Conservation (phyloP, 148 eudicot species). For the Camellia granthamiana region DNA sequence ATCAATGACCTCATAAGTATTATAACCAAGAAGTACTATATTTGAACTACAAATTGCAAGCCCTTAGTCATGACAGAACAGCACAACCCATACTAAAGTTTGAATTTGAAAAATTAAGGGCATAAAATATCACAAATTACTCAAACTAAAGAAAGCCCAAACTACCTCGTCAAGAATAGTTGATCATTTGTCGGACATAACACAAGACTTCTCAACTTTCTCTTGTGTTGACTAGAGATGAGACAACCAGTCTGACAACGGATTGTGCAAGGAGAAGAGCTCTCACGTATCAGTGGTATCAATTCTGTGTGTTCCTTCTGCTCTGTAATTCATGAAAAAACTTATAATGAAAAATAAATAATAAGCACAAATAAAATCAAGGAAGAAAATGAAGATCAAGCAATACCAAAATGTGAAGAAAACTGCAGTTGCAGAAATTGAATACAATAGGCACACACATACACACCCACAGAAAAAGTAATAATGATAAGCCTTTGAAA, state of each 20-base stretch:
- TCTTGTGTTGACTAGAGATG: constrained; percentile 82
- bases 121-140: neutral
- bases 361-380: neutral
- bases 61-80: constrained; percentile 3
- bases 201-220: constrained; percentile 85
- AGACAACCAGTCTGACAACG: constrained; percentile 52
- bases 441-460: neutral
- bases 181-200: constrained; percentile 75
- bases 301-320: constrained; percentile 69
- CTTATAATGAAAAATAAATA: constrained; percentile 3
- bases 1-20: constrained; percentile 3
- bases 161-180: constrained; percentile 79
- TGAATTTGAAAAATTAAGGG: neutral
- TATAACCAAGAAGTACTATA: neutral
- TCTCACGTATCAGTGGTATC: constrained; percentile 51
- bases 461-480: constrained; percentile 10
- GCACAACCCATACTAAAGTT: neutral
- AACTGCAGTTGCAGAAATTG: neutral
- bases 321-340: constrained; percentile 40
- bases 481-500: constrained; percentile 2
- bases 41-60: neutral
- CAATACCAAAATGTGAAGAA: neutral
- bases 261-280: constrained; percentile 54
- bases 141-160: constrained; percentile 7
- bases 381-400: neutral